Evolutionary conservation across 2,329 filamentous ascomycete genomes (phyloP).

Genomic region (Fusarium austroafricanum): DNA sequence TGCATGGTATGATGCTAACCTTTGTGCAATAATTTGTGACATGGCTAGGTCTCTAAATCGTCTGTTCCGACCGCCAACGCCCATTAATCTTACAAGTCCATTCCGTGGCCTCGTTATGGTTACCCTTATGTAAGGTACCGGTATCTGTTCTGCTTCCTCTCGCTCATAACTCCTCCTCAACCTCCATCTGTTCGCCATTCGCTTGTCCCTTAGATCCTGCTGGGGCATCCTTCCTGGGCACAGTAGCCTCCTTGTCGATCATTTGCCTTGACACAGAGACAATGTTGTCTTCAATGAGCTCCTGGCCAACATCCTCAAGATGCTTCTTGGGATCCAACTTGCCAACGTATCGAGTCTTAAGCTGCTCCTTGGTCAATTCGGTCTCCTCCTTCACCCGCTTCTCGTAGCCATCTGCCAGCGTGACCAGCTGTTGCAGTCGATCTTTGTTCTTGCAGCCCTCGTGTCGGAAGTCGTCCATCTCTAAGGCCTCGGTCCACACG

Average conservation of each 20-base stretch:
- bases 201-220: constrained; percentile 59
- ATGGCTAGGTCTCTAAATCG: constrained; percentile 45
- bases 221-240: constrained; percentile 75
- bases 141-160: constrained; percentile 8
- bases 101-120: constrained; percentile 40
- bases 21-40: constrained; percentile 43
- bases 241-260: constrained; percentile 99
- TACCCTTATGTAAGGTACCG: constrained; percentile 15
- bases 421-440: constrained; percentile 86
- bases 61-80: constrained; percentile 49
- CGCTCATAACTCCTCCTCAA: constrained; percentile 68
- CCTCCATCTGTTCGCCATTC: constrained; percentile 75
- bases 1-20: constrained; percentile 40
- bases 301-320: constrained; percentile 93
- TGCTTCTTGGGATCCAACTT: constrained; percentile 99
- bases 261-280: constrained; percentile 98
- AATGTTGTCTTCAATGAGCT: constrained; percentile 99
- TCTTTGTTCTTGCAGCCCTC: constrained; percentile 91
- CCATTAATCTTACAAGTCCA: constrained; percentile 50
- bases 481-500: constrained; percentile 96
- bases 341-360: constrained; percentile 98
- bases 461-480: constrained; percentile 94
- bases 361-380: constrained; percentile 94
- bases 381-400: constrained; percentile 99
- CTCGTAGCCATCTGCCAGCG: constrained; percentile 94